Evolutionary conservation across 2,329 filamentous ascomycete genomes (phyloP).

Genomic region (Rhytidhysteron rufulum): DNA sequence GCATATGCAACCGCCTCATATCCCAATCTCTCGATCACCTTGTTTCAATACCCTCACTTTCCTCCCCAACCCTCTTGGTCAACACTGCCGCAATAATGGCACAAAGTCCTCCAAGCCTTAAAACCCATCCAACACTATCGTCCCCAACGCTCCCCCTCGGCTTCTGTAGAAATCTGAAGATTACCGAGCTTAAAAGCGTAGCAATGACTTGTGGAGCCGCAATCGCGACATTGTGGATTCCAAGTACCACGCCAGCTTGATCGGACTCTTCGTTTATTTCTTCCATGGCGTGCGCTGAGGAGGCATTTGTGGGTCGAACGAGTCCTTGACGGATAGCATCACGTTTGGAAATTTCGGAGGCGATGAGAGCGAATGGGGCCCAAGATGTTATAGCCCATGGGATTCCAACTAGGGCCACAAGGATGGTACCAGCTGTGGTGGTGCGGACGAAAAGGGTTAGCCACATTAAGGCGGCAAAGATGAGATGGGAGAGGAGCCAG

Average conservation of each 20-base stretch:
- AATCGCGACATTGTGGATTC: conserved; percentile 93
- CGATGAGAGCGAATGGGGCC: conserved; percentile 94
- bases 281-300: conserved; percentile 40
- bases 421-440: conserved; percentile 66
- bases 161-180: conserved; percentile 85
- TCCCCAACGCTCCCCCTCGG: conserved; percentile 80
- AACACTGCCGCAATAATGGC: conserved; percentile 74
- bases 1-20: too few relatives aligned
- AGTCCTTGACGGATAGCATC: conserved; percentile 62
- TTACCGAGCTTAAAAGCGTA: conserved; percentile 75
- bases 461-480: conserved; percentile 79
- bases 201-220: conserved; percentile 89
- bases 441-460: conserved; percentile 74
- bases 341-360: conserved; percentile 81
- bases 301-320: conserved; percentile 36
- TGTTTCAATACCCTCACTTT: conserved; percentile 37
- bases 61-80: conserved; percentile 64
- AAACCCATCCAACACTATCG: conserved; percentile 79
- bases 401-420: conserved; percentile 79
- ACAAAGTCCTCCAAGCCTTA: conserved; percentile 77
- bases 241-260: conserved; percentile 84
- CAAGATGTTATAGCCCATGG: conserved; percentile 91
- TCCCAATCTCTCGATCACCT: too few relatives aligned
- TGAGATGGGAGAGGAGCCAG: conserved; percentile 81
- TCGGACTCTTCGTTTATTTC: conserved; percentile 60